Conservation (phyloP, 1,284 basidiomycete species). For the Sporisorium iseilematis-ciliati region DNA sequence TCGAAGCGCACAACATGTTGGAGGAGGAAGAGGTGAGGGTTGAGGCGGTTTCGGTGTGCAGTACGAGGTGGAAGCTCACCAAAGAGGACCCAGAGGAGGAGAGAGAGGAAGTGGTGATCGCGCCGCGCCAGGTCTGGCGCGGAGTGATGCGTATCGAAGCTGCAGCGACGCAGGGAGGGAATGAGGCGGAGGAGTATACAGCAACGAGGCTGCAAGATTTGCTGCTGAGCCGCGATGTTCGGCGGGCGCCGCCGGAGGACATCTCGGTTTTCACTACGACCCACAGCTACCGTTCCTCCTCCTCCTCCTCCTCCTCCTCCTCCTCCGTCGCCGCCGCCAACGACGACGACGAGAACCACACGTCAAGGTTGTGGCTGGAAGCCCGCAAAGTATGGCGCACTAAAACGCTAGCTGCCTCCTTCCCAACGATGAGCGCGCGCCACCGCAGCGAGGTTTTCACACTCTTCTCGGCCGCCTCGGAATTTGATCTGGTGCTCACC, state of each 20-base stretch:
- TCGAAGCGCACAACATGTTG: slow-evolving; percentile 34
- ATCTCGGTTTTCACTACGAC: too few species aligned
- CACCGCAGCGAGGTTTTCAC: slow-evolving; percentile 39
- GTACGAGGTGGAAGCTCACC: slow-evolving; percentile 24
- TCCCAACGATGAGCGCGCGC: slow-evolving; percentile 16
- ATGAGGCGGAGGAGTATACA: slow-evolving; percentile 24
- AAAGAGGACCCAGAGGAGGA: neutral
- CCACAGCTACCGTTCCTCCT: too few species aligned
- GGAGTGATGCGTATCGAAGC: slow-evolving; percentile 17
- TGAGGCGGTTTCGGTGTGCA: slow-evolving; percentile 27
- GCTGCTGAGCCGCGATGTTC: slow-evolving; percentile 24
- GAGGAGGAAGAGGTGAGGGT: slow-evolving; percentile 13
- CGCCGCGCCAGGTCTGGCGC: slow-evolving; percentile 29
- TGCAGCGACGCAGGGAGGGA: neutral
- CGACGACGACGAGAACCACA: too few species aligned
- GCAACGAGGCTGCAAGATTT: slow-evolving; percentile 37
- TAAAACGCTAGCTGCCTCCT: slow-evolving; percentile 17
- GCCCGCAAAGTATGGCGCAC: slow-evolving; percentile 37
- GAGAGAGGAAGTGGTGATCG: slow-evolving; percentile 7
- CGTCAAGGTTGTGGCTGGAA: too few species aligned
- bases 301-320: too few species aligned
- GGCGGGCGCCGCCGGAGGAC: neutral
- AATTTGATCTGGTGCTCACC: slow-evolving; percentile 48
- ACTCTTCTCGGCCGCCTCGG: slow-evolving; percentile 32
- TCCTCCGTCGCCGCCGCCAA: too few species aligned